Conservation (phyloP, 2,329 filamentous ascomycete genomes). For the Neophaeococcomyces mojaviensis region DNA sequence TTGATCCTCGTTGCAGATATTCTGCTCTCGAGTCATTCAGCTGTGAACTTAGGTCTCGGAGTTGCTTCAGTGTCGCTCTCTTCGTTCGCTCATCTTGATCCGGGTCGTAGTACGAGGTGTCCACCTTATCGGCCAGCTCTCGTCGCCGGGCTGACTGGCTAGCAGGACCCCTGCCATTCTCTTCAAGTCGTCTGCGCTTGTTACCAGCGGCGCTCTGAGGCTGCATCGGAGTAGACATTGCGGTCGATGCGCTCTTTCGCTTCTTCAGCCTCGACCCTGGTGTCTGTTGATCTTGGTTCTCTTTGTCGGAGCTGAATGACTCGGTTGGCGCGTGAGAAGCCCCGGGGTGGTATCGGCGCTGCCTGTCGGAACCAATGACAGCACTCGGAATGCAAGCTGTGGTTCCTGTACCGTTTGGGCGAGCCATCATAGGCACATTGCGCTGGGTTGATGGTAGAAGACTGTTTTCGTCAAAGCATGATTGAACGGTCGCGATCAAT, state of each 20-base stretch:
- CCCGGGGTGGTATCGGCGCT: constrained; percentile 6
- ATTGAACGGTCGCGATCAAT: not conserved
- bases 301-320: constrained; percentile 42
- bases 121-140: constrained; percentile 29
- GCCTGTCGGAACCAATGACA: constrained; percentile 8
- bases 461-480: not conserved
- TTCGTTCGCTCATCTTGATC: constrained; percentile 71
- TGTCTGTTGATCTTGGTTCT: constrained; percentile 32
- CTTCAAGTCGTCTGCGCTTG: constrained; percentile 41
- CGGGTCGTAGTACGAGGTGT: constrained; percentile 63
- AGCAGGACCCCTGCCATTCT: constrained; percentile 25
- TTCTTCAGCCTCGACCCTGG: constrained; percentile 30
- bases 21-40: constrained; percentile 60
- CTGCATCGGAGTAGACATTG: constrained; percentile 14
- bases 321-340: constrained; percentile 26
- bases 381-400: not conserved
- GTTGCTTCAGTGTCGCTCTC: constrained; percentile 59
- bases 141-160: constrained; percentile 26
- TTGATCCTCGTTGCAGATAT: constrained; percentile 58
- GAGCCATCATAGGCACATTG: constrained; percentile 18
- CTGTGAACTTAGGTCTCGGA: constrained; percentile 59
- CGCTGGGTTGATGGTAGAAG: not conserved
- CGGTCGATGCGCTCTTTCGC: constrained; percentile 32
- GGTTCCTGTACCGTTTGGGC: constrained; percentile 11
- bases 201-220: constrained; percentile 24